Base-by-base conservation (phyloP, 495 filamentous ascomycete species). In the Aspergillus egyptiacus region DNA sequence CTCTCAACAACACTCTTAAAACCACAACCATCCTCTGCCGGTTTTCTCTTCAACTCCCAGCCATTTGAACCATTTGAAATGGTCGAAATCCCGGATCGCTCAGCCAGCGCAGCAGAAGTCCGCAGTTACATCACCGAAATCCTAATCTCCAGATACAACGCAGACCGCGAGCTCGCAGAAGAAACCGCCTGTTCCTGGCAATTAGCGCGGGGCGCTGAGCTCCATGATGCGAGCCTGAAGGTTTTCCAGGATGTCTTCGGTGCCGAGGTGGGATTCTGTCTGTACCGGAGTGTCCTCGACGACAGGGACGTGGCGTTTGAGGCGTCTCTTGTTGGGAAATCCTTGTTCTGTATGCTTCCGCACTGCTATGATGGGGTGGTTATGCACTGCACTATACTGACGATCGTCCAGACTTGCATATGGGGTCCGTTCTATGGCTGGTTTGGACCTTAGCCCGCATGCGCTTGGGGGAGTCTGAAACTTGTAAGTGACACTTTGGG, bases 231-330 rank as follows among this genome's bases (percentile, higher is more conserved):
- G 14, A 44, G 20, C n/a, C n/a, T 44, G n/a, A 7, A 32, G n/a
- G 19, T 11, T 33, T 44, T 44, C 23, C 17, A 44, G 20, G 27
- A 44, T 18, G 5, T 44, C 17, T 33, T 44, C 18, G 41, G 41
- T 19, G 41, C 25, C 22, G 41, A 44, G 18, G n/a, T 44, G 33
- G 41, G 41, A 28, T 23, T 44, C 6, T 44, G 41, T 17, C 41
- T 44, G 19, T 44, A 20, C 22, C 41, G n/a, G n/a, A 33, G 27
- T 44, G 27, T 44, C 28, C 22, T 11, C 22, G 15, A 44, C 5
- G 41, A 32, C 25, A 44, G 41, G 19, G 6, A 32, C 17, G 20
- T 32, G 17, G 28, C 41, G 2, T 44, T 7, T 14, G 27, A 32
- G 41, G 10, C n/a, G 6, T 44, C 41, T 20, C 20, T 10, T 7